phyloP scores from a whole-genome alignment of 1,139 yeast genomes.

The Yamadazyma atlantica region DNA sequence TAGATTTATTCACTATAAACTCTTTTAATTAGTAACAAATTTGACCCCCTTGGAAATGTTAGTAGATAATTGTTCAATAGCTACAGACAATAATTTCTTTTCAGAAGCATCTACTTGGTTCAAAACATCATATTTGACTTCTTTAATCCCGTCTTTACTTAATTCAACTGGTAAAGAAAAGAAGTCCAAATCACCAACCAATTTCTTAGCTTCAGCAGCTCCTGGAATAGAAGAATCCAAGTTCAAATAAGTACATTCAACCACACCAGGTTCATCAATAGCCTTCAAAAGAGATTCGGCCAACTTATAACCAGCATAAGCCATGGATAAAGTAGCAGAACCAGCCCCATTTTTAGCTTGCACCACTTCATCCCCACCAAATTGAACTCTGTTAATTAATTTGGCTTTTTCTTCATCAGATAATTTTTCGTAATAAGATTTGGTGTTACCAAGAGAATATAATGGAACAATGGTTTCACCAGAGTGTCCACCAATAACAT shows the following conservation, averaged over 20 bases:
- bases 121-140: conserved; percentile 49
- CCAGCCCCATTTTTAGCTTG: conserved; percentile 99
- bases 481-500: conserved; percentile 97
- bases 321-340: conserved; percentile 98
- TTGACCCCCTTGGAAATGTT: conserved; percentile 65
- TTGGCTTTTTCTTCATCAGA: conserved; percentile 60
- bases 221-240: conserved; percentile 44
- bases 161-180: conserved; percentile 90
- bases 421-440: conserved; percentile 47
- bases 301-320: conserved; percentile 95
- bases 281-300: conserved; percentile 86
- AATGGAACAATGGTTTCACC: conserved; percentile 98
- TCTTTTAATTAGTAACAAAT: conserved; percentile 10
- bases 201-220: conserved; percentile 76
- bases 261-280: conserved; percentile 67
- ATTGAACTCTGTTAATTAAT: conserved; percentile 90
- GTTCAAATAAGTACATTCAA: conserved; percentile 74
- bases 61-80: conserved; percentile 79
- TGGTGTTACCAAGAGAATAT: conserved; percentile 57
- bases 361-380: conserved; percentile 99
- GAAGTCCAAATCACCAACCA: conserved; percentile 81
- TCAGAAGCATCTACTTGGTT: conserved; percentile 60
- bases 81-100: conserved; percentile 72
- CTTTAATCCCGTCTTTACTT: conserved; percentile 86
- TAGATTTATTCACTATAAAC: not conserved